phyloP scores from a whole-genome alignment of 2,329 filamentous ascomycete species.

The Tolypocladium ophioglossoides region DNA sequence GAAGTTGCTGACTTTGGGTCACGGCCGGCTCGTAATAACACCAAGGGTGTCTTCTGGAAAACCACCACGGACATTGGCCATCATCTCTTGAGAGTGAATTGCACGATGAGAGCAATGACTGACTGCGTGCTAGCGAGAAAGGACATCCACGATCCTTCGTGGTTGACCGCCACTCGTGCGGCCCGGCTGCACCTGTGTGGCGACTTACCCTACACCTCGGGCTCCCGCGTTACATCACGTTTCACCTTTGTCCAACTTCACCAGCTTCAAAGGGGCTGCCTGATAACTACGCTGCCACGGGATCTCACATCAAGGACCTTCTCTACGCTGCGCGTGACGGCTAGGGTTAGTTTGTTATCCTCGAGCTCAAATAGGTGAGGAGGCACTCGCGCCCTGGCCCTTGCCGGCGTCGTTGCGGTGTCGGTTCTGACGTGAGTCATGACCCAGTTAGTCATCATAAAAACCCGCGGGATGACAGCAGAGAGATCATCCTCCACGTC shows the following conservation, averaged over 20 bases:
- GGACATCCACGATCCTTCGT: no score
- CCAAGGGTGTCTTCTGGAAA: not conserved
- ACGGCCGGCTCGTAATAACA: not conserved
- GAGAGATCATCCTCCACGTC: not conserved
- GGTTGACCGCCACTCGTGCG: no score
- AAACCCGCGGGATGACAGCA: not conserved
- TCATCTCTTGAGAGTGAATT: no score
- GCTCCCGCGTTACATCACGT: not conserved
- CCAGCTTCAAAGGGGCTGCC: not conserved
- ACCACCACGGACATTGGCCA: not conserved
- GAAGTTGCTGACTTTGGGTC: not conserved
- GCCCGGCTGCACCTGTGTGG: not conserved
- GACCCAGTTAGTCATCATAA: no score
- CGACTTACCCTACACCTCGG: not conserved
- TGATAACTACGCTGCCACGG: rapidly evolving
- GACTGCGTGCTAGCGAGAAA: not conserved
- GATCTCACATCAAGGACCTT: not conserved
- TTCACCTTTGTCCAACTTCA: not conserved
- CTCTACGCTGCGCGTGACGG: not conserved
- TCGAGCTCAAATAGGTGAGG: not conserved
- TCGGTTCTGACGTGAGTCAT: not conserved
- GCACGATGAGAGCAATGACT: not conserved
- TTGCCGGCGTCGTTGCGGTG: not conserved
- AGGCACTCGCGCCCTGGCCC: not conserved
- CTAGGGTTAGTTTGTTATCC: not conserved